Percentiles rank a stretch among this genome's conserved stretches.
Evolutionary conservation across 73 alveolate species (phyloP).

Genomic region (Paraurostyla sp.): DNA sequence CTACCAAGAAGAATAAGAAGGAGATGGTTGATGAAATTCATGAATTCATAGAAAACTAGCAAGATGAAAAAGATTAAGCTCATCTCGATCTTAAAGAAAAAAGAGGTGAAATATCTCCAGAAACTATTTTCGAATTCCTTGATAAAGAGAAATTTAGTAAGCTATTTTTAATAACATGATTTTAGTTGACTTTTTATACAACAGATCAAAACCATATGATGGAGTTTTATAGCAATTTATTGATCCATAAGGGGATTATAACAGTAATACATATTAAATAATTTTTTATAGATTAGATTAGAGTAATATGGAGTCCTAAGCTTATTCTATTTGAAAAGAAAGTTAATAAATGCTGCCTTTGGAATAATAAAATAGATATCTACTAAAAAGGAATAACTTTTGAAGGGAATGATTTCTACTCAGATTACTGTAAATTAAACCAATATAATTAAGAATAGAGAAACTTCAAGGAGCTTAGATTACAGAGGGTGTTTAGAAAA

Average conservation of each 20-base stretch:
- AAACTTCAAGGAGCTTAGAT: conserved; percentile 86
- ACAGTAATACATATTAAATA: conserved; percentile 27
- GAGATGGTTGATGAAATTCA: conserved; percentile 30
- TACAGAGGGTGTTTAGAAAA: conserved; percentile 80
- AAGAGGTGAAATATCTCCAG: neutral
- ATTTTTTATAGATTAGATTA: conserved; percentile 45
- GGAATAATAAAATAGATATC: conserved; percentile 85
- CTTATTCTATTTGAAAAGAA: conserved; percentile 92
- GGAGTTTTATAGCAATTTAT: conserved; percentile 91
- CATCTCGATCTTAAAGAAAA: neutral
- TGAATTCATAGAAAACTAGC: neutral
- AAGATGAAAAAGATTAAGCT: neutral
- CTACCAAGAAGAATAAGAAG: neutral
- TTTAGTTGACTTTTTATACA: conserved; percentile 84
- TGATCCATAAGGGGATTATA: conserved; percentile 87
- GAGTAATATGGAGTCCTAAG: conserved; percentile 95
- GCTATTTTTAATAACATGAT: neutral
- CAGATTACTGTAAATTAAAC: conserved; percentile 55
- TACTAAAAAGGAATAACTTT: conserved; percentile 93
- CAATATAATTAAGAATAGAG: neutral
- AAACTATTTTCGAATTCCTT: conserved; percentile 65
- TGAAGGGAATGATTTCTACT: conserved; percentile 95
- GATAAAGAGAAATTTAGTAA: conserved; percentile 51
- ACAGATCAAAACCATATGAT: conserved; percentile 77
- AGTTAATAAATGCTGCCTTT: conserved; percentile 79